Evolutionary conservation across 768 basidiomycete species (phyloP).

Genomic region (Tricholoma sp.): DNA sequence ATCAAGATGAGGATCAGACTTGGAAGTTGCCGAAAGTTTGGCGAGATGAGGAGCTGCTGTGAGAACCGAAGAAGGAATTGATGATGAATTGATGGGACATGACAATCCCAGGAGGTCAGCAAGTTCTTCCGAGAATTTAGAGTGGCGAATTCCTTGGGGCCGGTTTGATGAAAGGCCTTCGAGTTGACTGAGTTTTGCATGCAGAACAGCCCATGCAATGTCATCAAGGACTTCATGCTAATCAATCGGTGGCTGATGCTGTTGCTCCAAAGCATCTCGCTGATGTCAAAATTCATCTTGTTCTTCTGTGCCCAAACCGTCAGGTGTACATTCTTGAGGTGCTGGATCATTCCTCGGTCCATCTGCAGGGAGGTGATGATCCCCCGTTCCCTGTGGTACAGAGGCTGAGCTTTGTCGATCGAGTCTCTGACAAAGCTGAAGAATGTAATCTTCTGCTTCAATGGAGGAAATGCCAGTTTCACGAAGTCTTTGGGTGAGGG

Average conservation of each 20-base stretch:
- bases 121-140: not conserved
- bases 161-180: not conserved
- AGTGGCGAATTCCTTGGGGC: not conserved
- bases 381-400: not conserved
- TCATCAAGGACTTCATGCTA: not conserved
- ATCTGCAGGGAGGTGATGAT: not conserved
- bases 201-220: not conserved
- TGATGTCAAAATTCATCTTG: not conserved
- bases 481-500: not conserved
- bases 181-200: not conserved
- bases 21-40: not conserved
- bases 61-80: conserved; percentile 5
- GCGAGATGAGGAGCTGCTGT: conserved; percentile 13
- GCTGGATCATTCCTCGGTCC: not conserved
- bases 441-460: not conserved
- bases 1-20: conserved; percentile 12
- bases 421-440: not conserved
- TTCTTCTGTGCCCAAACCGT: not conserved
- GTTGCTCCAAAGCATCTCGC: not conserved
- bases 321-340: not conserved
- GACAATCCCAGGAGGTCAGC: not conserved
- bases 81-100: not conserved
- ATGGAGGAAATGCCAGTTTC: not conserved
- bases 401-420: not conserved
- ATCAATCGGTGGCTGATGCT: not conserved